Percentiles rank a stretch among this genome's conserved stretches.
These are phyloP conservation scores for Boletus semigastroideus DNA, from an alignment of 1,284 basidiomycete species.

Conservation along the genomic window DNA sequence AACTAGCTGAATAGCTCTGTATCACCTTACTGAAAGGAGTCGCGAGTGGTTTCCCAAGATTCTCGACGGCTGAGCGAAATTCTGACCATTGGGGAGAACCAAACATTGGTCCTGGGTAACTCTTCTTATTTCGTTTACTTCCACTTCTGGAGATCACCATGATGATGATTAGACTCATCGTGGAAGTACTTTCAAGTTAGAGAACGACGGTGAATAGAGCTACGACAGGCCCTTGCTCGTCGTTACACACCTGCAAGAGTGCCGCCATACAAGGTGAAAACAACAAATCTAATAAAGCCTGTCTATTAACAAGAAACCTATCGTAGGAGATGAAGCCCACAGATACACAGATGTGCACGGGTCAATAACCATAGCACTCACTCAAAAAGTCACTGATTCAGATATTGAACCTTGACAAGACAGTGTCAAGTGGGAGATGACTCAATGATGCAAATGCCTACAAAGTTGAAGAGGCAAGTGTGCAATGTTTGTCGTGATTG, in stretches of 20 bases:
- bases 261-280: conserved; percentile 28
- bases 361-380: conserved; percentile 26
- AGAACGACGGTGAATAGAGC: conserved; percentile 28
- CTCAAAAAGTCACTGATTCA: conserved; percentile 28
- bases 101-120: conserved; percentile 4
- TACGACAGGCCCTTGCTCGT: conserved; percentile 27
- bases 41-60: conserved; percentile 21
- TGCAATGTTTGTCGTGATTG: no score
- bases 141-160: no score
- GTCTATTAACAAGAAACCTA: conserved; percentile 16
- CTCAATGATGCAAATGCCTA: conserved; percentile 2
- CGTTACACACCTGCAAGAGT: conserved; percentile 27
- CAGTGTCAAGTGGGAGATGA: neutral
- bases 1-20: neutral
- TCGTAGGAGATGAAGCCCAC: conserved; percentile 19
- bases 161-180: no score
- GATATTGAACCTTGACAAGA: conserved; percentile 22
- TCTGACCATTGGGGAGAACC: neutral
- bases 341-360: conserved; percentile 24
- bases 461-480: conserved; percentile 31
- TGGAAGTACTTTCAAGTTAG: no score
- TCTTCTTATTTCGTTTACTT: conserved; percentile 22
- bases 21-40: conserved; percentile 23
- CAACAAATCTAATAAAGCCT: conserved; percentile 22
- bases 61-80: neutral